A percentile compares a stretch with the other conserved stretches of the same genome.
phyloP scores from a whole-genome alignment of 495 filamentous ascomycete genomes.

The Penicillium coffeae region DNA sequence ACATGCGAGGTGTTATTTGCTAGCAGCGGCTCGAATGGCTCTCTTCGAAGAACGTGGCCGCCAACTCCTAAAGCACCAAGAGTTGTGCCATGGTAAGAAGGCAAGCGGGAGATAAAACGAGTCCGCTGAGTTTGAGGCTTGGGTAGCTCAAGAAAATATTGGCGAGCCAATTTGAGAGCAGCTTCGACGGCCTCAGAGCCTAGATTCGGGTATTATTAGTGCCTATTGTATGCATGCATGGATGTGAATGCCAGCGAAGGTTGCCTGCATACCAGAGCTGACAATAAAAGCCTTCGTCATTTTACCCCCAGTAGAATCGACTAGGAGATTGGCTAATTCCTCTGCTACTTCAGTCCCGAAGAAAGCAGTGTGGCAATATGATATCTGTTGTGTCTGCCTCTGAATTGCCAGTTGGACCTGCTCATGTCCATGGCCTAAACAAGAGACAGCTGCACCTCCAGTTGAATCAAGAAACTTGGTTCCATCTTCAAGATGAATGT shows the following conservation, averaged over 20 bases:
- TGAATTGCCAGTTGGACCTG: slow-evolving; percentile 43
- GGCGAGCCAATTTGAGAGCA: slow-evolving; percentile 60
- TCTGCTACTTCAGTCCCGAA: slow-evolving; percentile 48
- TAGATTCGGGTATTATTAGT: slow-evolving; percentile 16
- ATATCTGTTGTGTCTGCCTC: slow-evolving; percentile 46
- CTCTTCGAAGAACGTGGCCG: slow-evolving; percentile 58
- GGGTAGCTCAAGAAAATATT: slow-evolving; percentile 56
- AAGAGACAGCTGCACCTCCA: slow-evolving; percentile 49
- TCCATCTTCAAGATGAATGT: slow-evolving; percentile 53
- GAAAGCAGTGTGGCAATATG: slow-evolving; percentile 52
- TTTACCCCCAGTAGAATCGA: slow-evolving; percentile 43
- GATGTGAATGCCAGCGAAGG: too few relatives aligned
- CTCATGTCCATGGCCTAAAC: slow-evolving; percentile 47
- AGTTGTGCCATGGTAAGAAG: slow-evolving; percentile 76
- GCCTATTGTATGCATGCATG: too few relatives aligned
- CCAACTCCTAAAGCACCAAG: slow-evolving; percentile 61
- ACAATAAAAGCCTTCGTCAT: slow-evolving; percentile 45
- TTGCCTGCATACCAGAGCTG: slow-evolving; percentile 62
- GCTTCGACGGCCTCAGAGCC: slow-evolving; percentile 72
- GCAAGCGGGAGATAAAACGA: slow-evolving; percentile 62
- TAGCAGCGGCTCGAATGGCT: slow-evolving; percentile 65
- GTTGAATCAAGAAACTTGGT: slow-evolving; percentile 61
- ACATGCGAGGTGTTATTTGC: slow-evolving; percentile 58
- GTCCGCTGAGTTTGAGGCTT: slow-evolving; percentile 44
- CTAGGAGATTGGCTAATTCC: slow-evolving; percentile 39